Evolutionary conservation across 495 filamentous ascomycete genomes (phyloP).

Genomic region (Annulohypoxylon moriforme): DNA sequence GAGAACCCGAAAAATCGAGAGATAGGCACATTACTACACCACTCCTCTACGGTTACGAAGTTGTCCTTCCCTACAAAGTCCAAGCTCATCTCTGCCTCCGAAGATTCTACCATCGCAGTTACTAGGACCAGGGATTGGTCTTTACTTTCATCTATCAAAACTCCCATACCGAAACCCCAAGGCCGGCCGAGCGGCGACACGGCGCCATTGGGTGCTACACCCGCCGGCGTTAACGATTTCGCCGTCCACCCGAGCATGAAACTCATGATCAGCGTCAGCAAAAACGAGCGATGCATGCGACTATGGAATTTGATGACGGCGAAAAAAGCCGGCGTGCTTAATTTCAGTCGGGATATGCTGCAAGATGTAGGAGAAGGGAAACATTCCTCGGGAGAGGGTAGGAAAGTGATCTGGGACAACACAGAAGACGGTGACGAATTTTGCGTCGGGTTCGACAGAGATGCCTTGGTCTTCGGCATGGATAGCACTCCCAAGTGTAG

Average conservation of each 20-base stretch:
- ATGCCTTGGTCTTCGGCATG: slow-evolving; percentile 85
- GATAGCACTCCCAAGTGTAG: slow-evolving; percentile 83
- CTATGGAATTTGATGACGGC: slow-evolving; percentile 98
- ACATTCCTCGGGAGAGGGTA: slow-evolving; percentile 83
- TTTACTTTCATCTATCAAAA: slow-evolving; percentile 88
- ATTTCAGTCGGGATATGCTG: slow-evolving; percentile 76
- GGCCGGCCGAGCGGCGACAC: slow-evolving; percentile 93
- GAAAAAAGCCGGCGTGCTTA: slow-evolving; percentile 91
- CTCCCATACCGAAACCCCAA: slow-evolving; percentile 81
- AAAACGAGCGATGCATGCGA: slow-evolving; percentile 89
- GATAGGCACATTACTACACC: slow-evolving; percentile 86
- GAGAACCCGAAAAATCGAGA: slow-evolving; percentile 90
- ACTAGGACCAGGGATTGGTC: slow-evolving; percentile 90
- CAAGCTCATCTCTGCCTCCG: slow-evolving; percentile 85
- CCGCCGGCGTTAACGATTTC: slow-evolving; percentile 92
- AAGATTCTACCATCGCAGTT: slow-evolving; percentile 90
- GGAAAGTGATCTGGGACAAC: slow-evolving; percentile 81
- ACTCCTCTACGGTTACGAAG: slow-evolving; percentile 79
- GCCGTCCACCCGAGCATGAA: slow-evolving; percentile 96
- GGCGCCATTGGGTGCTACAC: slow-evolving; percentile 81
- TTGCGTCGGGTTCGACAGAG: slow-evolving; percentile 87
- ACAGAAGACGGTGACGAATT: slow-evolving; percentile 79
- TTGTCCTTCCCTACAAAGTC: slow-evolving; percentile 85
- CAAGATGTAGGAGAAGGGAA: slow-evolving; percentile 78
- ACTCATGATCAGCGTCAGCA: slow-evolving; percentile 90